Base-by-base conservation (phyloP, 371 early-diverging fungal genomes). In the Mortierella sp. region DNA sequence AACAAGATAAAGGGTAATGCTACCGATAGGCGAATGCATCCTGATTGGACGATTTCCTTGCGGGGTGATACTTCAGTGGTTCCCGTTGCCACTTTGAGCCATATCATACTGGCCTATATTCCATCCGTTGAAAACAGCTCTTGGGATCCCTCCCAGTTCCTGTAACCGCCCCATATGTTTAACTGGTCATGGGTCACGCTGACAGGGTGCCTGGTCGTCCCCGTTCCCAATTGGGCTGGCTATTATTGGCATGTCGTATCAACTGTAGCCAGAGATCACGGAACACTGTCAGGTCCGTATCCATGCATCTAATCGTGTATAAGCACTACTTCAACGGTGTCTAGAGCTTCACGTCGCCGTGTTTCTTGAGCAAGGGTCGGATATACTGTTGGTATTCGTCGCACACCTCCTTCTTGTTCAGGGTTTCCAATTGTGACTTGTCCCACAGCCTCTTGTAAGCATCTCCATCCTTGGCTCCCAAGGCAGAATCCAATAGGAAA, bases 401-500 rank as follows among this genome's bases (percentile, higher is more conserved):
- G 40, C 84, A 83, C 14, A 88, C 86, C 63, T 79, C 56, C 39
- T 79, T 80, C 12, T 80, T 73, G 65, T 88, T 86, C 49, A 91
- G 69, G 6, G 92, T 91, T 43, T 92, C 92, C 48, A 77, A 70
- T 66, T 89, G 85, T 0, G 89, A 91, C 85, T 86, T 84, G 61
- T 86, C 67, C 54, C 87, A 78, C 62, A 90, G 41, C 56, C 76
- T 47, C 55, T 61, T 63, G 73, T 95, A 95, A 8, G 91, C 87
- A 39, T 88, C 83, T 43, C 94, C 94, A 63, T 93, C 93, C 19
- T 78, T 85, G 14, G 88, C 83, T 39, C 92, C 95, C 17, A 94
- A 70, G 4, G 93, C 89, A 16, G 92, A 91, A 57, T 90, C 85
- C 21, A 94, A 81, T 39, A 81, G 79, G 56, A 88, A 87, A 51